A percentile compares a stretch with the other conserved stretches of the same genome.
Evolutionary conservation across 2,329 filamentous ascomycete genomes (phyloP).

Genomic region (Xylaria sp.): DNA sequence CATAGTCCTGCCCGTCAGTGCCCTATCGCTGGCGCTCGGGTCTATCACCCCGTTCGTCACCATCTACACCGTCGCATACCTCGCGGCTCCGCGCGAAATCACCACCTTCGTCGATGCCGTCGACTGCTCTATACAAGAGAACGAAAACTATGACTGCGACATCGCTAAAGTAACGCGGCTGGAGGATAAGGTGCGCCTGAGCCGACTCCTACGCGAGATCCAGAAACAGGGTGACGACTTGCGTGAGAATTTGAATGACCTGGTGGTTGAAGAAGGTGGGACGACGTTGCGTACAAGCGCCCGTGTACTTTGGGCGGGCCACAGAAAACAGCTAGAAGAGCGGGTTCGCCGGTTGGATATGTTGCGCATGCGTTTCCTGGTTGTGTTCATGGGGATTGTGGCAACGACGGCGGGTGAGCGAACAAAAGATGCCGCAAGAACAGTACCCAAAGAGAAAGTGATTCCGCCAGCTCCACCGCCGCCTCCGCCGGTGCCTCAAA

Average conservation of each 20-base stretch:
- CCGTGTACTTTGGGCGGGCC: slow-evolving; percentile 67
- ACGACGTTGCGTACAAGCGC: slow-evolving; percentile 59
- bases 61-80: slow-evolving; percentile 65
- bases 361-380: slow-evolving; percentile 71
- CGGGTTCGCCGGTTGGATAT: slow-evolving; percentile 68
- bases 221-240: slow-evolving; percentile 69
- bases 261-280: slow-evolving; percentile 60
- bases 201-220: slow-evolving; percentile 68
- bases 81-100: slow-evolving; percentile 67
- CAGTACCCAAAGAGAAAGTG: slow-evolving; percentile 47
- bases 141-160: slow-evolving; percentile 71
- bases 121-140: slow-evolving; percentile 71
- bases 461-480: slow-evolving; percentile 39
- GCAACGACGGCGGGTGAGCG: slow-evolving; percentile 51
- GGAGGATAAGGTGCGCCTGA: slow-evolving; percentile 70
- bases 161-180: slow-evolving; percentile 66
- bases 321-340: slow-evolving; percentile 65
- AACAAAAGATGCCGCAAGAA: slow-evolving; percentile 49
- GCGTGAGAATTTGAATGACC: slow-evolving; percentile 66
- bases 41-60: slow-evolving; percentile 63
- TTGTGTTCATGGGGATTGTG: slow-evolving; percentile 71
- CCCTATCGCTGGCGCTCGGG: slow-evolving; percentile 65
- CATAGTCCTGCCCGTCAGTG: slow-evolving; percentile 67
- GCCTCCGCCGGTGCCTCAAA: slow-evolving; percentile 40
- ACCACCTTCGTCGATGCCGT: slow-evolving; percentile 67